These are phyloP conservation scores for Yarrowia porcina DNA, from an alignment of 805 yeast genomes.

Conservation along the genomic window DNA sequence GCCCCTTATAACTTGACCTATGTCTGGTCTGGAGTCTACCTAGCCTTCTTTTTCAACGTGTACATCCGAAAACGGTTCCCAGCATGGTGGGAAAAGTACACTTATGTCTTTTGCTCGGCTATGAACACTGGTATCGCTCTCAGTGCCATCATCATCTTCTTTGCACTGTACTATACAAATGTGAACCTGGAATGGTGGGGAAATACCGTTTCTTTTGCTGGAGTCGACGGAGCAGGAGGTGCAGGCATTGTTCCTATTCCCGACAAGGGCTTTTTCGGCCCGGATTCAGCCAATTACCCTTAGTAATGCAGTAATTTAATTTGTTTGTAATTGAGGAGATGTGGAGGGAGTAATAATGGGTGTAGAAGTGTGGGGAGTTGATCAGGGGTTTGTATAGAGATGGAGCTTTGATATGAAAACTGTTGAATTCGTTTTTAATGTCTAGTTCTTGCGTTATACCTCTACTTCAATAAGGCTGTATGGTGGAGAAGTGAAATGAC, in stretches of 20 bases:
- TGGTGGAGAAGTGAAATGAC: no score
- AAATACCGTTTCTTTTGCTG: constrained; percentile 38
- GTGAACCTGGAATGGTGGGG: constrained; percentile 50
- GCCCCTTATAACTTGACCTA: constrained; percentile 45
- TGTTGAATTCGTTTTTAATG: no score
- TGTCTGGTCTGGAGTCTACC: constrained; percentile 43
- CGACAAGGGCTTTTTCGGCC: neutral
- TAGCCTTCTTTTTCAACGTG: constrained; percentile 45
- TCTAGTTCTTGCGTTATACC: no score
- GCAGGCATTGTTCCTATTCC: neutral
- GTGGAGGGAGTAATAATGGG: no score
- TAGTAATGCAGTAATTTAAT: neutral
- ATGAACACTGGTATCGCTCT: constrained; percentile 52
- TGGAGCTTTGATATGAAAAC: no score
- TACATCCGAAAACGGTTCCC: constrained; percentile 42
- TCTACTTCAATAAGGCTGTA: no score
- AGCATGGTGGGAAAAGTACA: constrained; percentile 54
- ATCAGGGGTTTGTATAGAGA: no score
- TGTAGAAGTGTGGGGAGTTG: no score
- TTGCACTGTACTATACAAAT: constrained; percentile 41
- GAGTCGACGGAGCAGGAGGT: constrained; percentile 5
- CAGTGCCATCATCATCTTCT: constrained; percentile 47
- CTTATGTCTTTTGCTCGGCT: constrained; percentile 48
- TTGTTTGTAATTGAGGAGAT: neutral
- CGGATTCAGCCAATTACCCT: constrained; percentile 30